Evolutionary conservation across 257 asterid genomes (phyloP).

Genomic region (Prunella vulgaris): DNA sequence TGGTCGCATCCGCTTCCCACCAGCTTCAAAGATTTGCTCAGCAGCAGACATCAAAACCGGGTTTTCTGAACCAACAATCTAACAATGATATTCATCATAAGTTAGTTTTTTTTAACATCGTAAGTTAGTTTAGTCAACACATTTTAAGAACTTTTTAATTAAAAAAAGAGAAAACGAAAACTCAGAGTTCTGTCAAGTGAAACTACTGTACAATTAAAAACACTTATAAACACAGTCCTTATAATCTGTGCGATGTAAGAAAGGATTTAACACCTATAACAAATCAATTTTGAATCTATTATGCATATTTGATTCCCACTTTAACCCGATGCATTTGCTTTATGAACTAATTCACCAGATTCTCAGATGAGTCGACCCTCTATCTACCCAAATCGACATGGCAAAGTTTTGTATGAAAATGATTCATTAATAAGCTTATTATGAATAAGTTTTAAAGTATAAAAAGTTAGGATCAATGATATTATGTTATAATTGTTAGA

Average conservation of each 20-base stretch:
- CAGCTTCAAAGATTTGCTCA: conserved; percentile 95
- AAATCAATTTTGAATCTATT: not conserved
- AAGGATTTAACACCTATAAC: not conserved
- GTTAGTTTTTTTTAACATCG: too few relatives aligned
- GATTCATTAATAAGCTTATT: too few relatives aligned
- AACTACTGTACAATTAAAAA: too few relatives aligned
- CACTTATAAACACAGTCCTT: not conserved
- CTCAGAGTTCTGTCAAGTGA: too few relatives aligned
- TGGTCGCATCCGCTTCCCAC: conserved; percentile 96
- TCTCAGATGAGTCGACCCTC: not conserved
- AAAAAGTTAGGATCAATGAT: too few relatives aligned
- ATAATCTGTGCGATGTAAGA: not conserved
- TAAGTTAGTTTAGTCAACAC: conserved; percentile 3
- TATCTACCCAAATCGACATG: conserved; percentile 9
- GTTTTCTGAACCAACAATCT: conserved; percentile 98
- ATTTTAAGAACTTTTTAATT: not conserved
- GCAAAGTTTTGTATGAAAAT: too few relatives aligned
- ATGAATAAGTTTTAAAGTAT: too few relatives aligned
- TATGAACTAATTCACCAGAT: not conserved
- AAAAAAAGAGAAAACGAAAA: not conserved
- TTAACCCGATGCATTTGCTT: not conserved
- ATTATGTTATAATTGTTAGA: too few relatives aligned
- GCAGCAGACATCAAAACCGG: conserved; percentile 97
- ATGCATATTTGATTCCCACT: not conserved
- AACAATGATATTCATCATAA: conserved; percentile 29